These are phyloP conservation scores for Cyberlindnera samutprakarnensis DNA, from an alignment of 805 yeast genomes.

Conservation along the genomic window DNA sequence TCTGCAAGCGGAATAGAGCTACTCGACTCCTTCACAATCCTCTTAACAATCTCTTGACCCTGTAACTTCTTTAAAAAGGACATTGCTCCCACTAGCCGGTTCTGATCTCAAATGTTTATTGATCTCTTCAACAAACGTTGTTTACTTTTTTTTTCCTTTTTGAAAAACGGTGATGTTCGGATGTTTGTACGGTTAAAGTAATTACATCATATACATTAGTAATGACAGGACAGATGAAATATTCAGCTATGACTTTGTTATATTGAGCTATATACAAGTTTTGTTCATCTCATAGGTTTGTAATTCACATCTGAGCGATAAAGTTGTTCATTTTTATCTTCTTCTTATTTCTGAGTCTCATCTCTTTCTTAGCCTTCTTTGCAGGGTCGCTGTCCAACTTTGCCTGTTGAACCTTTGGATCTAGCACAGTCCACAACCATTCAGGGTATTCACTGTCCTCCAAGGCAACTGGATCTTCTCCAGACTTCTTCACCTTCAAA, in stretches of 20 bases:
- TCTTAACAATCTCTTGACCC: slow-evolving; percentile 7
- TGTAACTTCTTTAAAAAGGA: slow-evolving; percentile 4
- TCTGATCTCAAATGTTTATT: too few species aligned
- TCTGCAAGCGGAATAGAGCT: slow-evolving; percentile 3
- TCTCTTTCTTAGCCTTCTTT: slow-evolving; percentile 59
- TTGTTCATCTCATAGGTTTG: too few species aligned
- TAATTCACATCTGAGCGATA: slow-evolving; percentile 39
- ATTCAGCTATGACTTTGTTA: too few species aligned
- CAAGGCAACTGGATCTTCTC: slow-evolving; percentile 83
- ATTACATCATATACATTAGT: too few species aligned
- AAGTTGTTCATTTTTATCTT: slow-evolving; percentile 76
- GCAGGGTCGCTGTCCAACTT: slow-evolving; percentile 54
- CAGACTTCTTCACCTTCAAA: slow-evolving; percentile 66
- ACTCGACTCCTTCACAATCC: neutral
- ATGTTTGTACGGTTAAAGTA: too few species aligned
- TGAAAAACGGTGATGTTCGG: too few species aligned
- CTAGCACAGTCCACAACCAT: slow-evolving; percentile 88
- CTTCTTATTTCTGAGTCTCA: slow-evolving; percentile 61
- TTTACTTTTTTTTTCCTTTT: too few species aligned
- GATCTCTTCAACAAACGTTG: too few species aligned
- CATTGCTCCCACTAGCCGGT: too few species aligned
- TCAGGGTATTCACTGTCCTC: slow-evolving; percentile 87
- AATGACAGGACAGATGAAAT: too few species aligned
- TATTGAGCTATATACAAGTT: too few species aligned
- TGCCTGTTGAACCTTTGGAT: slow-evolving; percentile 51